phyloP scores from a whole-genome alignment of 176 grass and related monocot species.

The Alopecurus myosuroides region DNA sequence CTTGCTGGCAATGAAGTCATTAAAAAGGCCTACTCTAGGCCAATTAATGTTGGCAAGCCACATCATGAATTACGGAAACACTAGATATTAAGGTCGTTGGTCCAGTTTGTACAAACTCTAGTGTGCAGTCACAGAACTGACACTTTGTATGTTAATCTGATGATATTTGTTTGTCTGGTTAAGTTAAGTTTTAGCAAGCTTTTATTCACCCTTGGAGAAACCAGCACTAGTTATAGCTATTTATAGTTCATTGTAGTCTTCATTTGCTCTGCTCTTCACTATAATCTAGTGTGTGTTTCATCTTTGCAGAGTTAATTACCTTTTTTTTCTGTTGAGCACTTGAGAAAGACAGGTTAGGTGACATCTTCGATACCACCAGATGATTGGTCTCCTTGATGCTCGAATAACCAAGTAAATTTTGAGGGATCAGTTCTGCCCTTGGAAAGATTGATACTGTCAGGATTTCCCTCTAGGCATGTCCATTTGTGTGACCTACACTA shows the following conservation, averaged over 20 bases:
- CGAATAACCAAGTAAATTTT: not conserved
- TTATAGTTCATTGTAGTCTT: not conserved
- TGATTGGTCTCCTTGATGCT: not conserved
- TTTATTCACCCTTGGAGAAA: not conserved
- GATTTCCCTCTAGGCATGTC: not conserved
- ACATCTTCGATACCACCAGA: too few species aligned
- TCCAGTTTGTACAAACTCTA: not conserved
- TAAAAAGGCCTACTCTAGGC: too few species aligned
- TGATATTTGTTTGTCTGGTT: not conserved
- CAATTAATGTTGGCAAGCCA: too few species aligned
- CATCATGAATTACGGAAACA: not conserved
- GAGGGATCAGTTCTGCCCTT: not conserved
- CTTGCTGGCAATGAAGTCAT: too few species aligned
- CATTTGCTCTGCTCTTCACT: not conserved
- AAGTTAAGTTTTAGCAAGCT: not conserved
- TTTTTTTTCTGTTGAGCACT: not conserved
- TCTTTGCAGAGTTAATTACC: not conserved
- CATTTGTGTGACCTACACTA: not conserved
- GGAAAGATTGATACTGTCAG: conserved; percentile 38
- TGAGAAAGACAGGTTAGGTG: not conserved
- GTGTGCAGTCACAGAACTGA: not conserved
- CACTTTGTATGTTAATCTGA: not conserved
- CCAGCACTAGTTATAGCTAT: not conserved
- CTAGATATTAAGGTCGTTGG: not conserved
- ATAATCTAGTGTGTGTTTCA: not conserved